phyloP scores from a whole-genome alignment of 805 yeast species.

The Candida ulmi region DNA sequence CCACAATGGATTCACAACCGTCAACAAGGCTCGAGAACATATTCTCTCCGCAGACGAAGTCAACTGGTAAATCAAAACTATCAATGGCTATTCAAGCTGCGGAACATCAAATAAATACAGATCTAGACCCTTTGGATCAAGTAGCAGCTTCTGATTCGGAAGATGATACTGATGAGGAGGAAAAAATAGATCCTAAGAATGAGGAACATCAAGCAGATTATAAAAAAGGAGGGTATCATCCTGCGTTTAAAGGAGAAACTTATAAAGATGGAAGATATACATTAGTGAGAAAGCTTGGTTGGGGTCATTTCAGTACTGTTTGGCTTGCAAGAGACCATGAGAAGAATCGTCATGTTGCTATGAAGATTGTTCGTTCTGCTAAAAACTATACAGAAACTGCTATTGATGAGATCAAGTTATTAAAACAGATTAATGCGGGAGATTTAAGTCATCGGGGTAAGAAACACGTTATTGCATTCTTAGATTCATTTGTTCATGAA shows the following conservation, averaged over 20 bases:
- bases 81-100: constrained; percentile 20
- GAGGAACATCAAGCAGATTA: constrained; percentile 89
- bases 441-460: constrained; percentile 75
- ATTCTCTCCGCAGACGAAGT: constrained; percentile 9
- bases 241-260: constrained; percentile 81
- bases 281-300: constrained; percentile 85
- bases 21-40: constrained; percentile 7
- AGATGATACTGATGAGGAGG: constrained; percentile 15
- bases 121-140: background rate
- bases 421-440: constrained; percentile 59
- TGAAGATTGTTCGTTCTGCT: constrained; percentile 91
- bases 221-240: constrained; percentile 92
- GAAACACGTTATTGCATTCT: constrained; percentile 67
- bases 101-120: background rate
- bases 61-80: constrained; percentile 14
- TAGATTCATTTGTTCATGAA: constrained; percentile 78
- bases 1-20: too few species aligned
- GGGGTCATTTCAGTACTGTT: constrained; percentile 98
- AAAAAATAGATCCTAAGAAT: constrained; percentile 37
- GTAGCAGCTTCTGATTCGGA: constrained; percentile 11
- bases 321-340: constrained; percentile 77
- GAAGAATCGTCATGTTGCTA: constrained; percentile 73
- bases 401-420: constrained; percentile 80
- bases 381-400: constrained; percentile 92
- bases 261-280: constrained; percentile 74